These are phyloP conservation scores for Ophiostoma ulmi DNA, from an alignment of 2,329 filamentous ascomycete species.

Conservation along the genomic window DNA sequence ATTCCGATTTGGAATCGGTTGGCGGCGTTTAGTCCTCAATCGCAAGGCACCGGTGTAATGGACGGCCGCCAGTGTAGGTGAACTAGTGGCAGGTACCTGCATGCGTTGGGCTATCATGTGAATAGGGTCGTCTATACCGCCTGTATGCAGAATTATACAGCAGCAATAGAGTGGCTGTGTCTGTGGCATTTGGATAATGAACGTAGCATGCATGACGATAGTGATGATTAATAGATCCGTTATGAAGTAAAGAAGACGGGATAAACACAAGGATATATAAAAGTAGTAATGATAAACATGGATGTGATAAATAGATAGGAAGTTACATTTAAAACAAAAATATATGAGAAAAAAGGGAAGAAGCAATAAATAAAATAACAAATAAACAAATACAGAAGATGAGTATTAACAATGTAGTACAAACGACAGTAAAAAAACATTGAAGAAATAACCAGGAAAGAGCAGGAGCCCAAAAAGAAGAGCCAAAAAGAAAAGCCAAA, in stretches of 20 bases:
- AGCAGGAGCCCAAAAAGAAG: too few relatives aligned
- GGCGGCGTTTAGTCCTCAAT: neutral
- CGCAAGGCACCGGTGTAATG: slow-evolving; percentile 4
- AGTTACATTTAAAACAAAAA: too few relatives aligned
- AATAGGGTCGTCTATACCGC: neutral
- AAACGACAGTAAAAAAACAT: neutral
- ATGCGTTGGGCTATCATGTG: neutral
- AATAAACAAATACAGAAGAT: neutral
- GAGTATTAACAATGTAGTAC: too few relatives aligned
- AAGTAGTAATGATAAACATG: too few relatives aligned
- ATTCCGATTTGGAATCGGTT: slow-evolving; percentile 3
- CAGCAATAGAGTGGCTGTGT: neutral
- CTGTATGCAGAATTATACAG: neutral
- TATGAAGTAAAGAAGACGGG: too few relatives aligned
- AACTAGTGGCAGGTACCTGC: neutral
- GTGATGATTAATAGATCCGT: too few relatives aligned
- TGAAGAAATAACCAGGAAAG: neutral
- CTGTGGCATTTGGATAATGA: neutral
- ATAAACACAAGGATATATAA: too few relatives aligned
- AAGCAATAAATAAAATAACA: neutral
- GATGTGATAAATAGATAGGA: too few relatives aligned
- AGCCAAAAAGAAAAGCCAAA: neutral
- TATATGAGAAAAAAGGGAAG: neutral
- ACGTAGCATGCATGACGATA: too few relatives aligned
- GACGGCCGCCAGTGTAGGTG: neutral